Evolutionary conservation across 345 rosid species (phyloP), one percentile per base, ranked within the genome.

Genomic region (Populus davidiana): DNA sequence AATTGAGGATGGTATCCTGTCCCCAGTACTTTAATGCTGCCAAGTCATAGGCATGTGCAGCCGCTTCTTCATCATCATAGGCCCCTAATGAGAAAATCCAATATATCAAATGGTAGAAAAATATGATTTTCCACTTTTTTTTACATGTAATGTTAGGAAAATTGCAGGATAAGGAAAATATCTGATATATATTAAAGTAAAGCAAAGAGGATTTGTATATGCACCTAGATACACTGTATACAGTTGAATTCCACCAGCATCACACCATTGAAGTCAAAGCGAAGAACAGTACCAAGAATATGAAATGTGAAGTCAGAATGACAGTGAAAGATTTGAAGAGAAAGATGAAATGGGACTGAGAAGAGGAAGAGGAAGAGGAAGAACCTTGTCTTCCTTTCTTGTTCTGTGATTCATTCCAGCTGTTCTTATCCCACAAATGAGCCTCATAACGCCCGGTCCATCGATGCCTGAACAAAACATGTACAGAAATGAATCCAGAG

Each of bases 11-110:
- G 41, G 98, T 91, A 18, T 92, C 93, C 14, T 64, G 92, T 69
- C 98, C 98, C 98, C 99, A 96, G 39, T 91, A 96, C 80, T 92
- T 96, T 77, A 96, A 81, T 82, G 99, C 99, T 9, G 99, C 98
- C 83, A 96, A 85, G 87, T 96, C 99, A 81, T 93, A 92, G 16
- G 98, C 94, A 85, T 86, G 99, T 79, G 98, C 99, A 0, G 96
- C 99, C 13, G 96, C 92, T 82, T 82, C 93, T 86, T 96, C 98
- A 68, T 93, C 88, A 62, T 96, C 94, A 74, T 96, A 93, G 43
- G 98, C 98, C 21, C 99, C 99, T 93, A 39, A 27, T 0, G 63
- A 56, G 9, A 56, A 1, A 65, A 23, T 2, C 49, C 39, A 69
- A 39, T 7, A 2, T 33, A 18, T 9, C 21, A 29, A 33, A 33